These are phyloP conservation scores for Oropetium thomaeum DNA, from an alignment of 176 grass and related monocot genomes.

Conservation along the genomic window DNA sequence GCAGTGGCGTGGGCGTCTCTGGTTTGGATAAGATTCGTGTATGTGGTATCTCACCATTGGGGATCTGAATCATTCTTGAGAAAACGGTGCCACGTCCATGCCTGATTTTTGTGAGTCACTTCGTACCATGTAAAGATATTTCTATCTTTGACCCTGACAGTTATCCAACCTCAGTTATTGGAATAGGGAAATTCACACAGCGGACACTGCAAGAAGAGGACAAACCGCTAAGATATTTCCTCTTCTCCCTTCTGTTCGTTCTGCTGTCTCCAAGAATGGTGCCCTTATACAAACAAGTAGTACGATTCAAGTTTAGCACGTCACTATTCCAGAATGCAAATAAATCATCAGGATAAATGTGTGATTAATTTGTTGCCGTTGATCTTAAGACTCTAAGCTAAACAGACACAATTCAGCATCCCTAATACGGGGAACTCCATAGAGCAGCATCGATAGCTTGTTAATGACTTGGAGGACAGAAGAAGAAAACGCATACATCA, in stretches of 20 bases:
- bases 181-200: background rate
- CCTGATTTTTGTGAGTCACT: background rate
- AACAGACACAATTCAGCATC: background rate
- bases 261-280: too few species aligned
- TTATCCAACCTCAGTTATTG: conserved; percentile 13
- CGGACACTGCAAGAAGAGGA: background rate
- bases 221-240: conserved; percentile 23
- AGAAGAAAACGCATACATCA: conserved; percentile 8
- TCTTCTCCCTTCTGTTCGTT: background rate
- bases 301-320: background rate
- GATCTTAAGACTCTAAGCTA: background rate
- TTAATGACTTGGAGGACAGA: background rate
- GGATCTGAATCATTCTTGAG: background rate
- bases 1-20: background rate
- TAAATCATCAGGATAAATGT: background rate
- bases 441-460: background rate
- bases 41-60: background rate
- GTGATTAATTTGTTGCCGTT: background rate
- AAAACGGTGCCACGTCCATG: background rate
- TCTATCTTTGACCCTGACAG: conserved; percentile 5
- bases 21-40: conserved; percentile 22
- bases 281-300: background rate
- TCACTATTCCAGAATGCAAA: background rate
- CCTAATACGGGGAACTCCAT: background rate
- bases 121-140: conserved; percentile 39